Base-by-base conservation (phyloP, 2,329 filamentous ascomycete species). In the Exophiala mesophila region DNA sequence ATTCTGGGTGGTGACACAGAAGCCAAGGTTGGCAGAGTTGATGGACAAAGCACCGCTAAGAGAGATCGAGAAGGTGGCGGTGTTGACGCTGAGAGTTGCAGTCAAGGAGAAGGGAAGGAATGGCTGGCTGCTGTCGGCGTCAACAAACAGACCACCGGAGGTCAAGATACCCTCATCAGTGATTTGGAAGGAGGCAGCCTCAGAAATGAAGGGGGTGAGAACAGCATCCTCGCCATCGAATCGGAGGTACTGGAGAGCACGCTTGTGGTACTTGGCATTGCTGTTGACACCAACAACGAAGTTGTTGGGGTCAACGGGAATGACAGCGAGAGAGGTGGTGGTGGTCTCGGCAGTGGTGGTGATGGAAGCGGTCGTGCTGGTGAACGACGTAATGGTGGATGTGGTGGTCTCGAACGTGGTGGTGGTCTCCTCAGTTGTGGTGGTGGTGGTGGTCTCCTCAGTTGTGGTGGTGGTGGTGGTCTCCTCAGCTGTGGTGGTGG, bases 121-220 rank as follows among this genome's bases (percentile, higher is more conserved):
- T 26, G 47, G 18, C 23, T 47, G 33, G 36, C 18, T 39, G 38
- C 29, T 29, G 31, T 50, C 44, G 10, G 41, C 30, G 23, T 43
- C 30, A 16, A 50, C 38, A 19, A 37, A 50, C 9, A 29, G 31
- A 8, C 28, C 30, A 32, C 45, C 48, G 16, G 32, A 17, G 5
- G 26, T 39, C 15, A 51, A 24, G 18, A 24, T 32, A 13, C 50
- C 48, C 31, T 41, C 34, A 20, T 29, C 32, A 18, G 42, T 36
- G 16, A 53, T 17, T 13, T 29, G 41, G 41, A 53, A 53, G 20
- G 19, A 13, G 29, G 48, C 35, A 8, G 50, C 50, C 15, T 45
- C 28, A 17, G 16, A n/a, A 6, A 33, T 30, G 19, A 39, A 36
- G 16, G 21, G 39, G 17, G 44, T 28, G 3, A 51, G 35, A 5